phyloP scores from a whole-genome alignment of 192 early-diverging fungal species.

The Dimargaris verticillata region DNA sequence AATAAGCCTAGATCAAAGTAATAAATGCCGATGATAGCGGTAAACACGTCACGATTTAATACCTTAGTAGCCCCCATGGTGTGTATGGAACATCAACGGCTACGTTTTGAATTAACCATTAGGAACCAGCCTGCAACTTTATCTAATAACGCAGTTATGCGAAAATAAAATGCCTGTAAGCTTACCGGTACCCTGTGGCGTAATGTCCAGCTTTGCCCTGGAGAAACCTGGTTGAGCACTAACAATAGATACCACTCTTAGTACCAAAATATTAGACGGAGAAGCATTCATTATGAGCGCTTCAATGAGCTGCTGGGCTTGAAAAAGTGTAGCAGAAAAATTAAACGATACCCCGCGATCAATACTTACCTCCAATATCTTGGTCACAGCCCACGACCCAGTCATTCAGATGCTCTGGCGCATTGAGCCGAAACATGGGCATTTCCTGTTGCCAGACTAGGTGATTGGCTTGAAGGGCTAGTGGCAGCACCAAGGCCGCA shows the following conservation, averaged over 20 bases:
- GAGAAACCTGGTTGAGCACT: conserved; percentile 32
- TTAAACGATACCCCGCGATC: background rate
- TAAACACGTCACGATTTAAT: background rate
- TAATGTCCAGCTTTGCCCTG: conserved; percentile 59
- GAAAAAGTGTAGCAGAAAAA: conserved; percentile 2
- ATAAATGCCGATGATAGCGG: background rate
- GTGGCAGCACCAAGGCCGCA: no score
- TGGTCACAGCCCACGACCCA: conserved; percentile 81
- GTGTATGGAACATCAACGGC: background rate
- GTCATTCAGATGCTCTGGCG: conserved; percentile 40
- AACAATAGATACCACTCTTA: background rate
- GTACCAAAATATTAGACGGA: conserved; percentile 9
- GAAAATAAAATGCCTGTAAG: background rate
- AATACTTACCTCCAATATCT: conserved; percentile 58
- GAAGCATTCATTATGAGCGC: background rate
- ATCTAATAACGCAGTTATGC: background rate
- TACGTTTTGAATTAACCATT: background rate
- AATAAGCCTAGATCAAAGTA: conserved; percentile 31
- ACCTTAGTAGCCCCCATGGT: background rate
- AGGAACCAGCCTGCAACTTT: background rate
- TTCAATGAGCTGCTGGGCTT: background rate
- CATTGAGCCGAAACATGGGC: conserved; percentile 46
- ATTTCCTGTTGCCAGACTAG: conserved; percentile 46
- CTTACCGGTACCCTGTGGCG: conserved; percentile 36
- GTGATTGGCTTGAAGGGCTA: background rate